These are phyloP conservation scores for Yamadazyma friedrichii DNA, from an alignment of 1,139 yeast species.

Conservation along the genomic window DNA sequence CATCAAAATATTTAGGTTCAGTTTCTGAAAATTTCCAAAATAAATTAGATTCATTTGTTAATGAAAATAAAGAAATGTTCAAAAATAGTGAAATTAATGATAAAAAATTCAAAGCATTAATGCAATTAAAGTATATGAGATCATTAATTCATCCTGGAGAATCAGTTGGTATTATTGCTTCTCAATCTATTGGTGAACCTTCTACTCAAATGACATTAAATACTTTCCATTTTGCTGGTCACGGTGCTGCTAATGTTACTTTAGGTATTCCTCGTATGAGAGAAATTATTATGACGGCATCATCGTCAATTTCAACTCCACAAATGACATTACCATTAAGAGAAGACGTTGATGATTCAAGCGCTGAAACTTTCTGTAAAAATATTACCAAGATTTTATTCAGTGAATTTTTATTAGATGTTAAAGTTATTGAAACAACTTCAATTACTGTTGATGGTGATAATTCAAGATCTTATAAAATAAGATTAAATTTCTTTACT, in stretches of 20 bases:
- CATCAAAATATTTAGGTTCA: constrained; percentile 86
- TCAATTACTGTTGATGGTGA: constrained; percentile 50
- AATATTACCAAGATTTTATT: constrained; percentile 81
- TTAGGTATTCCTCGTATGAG: constrained; percentile 99
- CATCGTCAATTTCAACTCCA: constrained; percentile 92
- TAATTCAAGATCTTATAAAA: constrained; percentile 70
- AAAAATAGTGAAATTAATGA: constrained; percentile 62
- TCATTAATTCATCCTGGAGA: constrained; percentile 95
- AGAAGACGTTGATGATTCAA: constrained; percentile 74
- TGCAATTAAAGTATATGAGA: constrained; percentile 98
- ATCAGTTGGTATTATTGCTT: constrained; percentile 96
- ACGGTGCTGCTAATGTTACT: constrained; percentile 99
- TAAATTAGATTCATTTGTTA: constrained; percentile 70
- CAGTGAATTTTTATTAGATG: constrained; percentile 86
- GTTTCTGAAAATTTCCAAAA: constrained; percentile 89
- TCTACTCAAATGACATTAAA: constrained; percentile 99
- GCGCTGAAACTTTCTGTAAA: constrained; percentile 93
- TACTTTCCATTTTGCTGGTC: constrained; percentile 99
- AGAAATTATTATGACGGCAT: constrained; percentile 99
- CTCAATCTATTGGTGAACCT: constrained; percentile 99
- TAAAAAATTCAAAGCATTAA: constrained; percentile 90
- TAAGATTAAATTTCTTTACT: constrained; percentile 74
- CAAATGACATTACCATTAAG: constrained; percentile 93
- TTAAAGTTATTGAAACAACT: constrained; percentile 85
- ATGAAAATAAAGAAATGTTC: constrained; percentile 52